A percentile compares a stretch with the other conserved stretches of the same genome.
These are phyloP conservation scores for Datura wrightii DNA, from an alignment of 257 asterid genomes.

Conservation along the genomic window DNA sequence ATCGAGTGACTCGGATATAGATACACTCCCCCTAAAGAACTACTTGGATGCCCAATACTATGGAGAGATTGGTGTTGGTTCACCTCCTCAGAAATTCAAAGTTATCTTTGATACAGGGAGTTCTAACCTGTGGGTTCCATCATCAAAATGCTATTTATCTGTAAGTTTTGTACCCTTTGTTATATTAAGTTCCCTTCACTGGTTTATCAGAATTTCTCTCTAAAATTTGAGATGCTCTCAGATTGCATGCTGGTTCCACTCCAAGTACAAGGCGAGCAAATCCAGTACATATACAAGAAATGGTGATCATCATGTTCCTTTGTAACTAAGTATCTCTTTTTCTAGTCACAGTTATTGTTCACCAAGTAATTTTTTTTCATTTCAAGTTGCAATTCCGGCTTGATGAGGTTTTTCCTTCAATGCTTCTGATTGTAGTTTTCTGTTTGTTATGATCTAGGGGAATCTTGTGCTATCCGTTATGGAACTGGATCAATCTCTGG, in stretches of 20 bases:
- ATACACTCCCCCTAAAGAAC: constrained; percentile 67
- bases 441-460: constrained; percentile 54
- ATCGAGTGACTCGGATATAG: constrained; percentile 56
- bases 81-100: constrained; percentile 90
- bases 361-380: not conserved
- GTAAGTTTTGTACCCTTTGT: constrained; percentile 56
- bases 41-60: constrained; percentile 95
- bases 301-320: constrained; percentile 54
- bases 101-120: constrained; percentile 97
- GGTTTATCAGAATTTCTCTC: constrained; percentile 15
- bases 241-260: constrained; percentile 90
- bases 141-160: constrained; percentile 85
- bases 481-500: constrained; percentile 95
- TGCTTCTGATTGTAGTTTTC: constrained; percentile 12
- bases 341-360: not conserved
- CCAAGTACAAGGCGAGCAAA: constrained; percentile 73
- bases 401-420: not conserved
- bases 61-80: constrained; percentile 86
- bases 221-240: constrained; percentile 36
- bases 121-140: constrained; percentile 97
- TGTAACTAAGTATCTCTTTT: not conserved
- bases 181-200: constrained; percentile 23
- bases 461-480: constrained; percentile 69
- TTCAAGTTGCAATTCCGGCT: not conserved
- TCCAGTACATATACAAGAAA: constrained; percentile 69